Evolutionary conservation across 331 rosid species (phyloP).

Genomic region (Acacia pycnantha): DNA sequence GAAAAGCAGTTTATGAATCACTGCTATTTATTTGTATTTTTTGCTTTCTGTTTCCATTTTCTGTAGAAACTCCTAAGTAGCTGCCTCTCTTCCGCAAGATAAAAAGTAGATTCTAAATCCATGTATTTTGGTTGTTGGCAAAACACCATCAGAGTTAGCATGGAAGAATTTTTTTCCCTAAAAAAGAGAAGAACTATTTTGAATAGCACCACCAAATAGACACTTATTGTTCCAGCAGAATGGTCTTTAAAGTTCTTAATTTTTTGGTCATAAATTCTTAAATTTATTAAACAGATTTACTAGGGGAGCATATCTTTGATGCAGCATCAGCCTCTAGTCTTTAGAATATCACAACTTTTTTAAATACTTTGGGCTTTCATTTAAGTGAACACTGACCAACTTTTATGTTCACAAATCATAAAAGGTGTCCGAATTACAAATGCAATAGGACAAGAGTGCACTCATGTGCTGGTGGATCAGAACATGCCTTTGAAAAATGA

Average conservation of each 20-base stretch:
- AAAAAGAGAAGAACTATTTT: neutral
- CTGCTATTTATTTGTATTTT: neutral
- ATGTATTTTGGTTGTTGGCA: neutral
- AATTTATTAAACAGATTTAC: neutral
- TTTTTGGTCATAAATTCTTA: neutral
- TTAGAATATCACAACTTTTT: neutral
- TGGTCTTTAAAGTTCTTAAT: neutral
- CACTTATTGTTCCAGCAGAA: neutral
- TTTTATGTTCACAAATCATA: constrained; percentile 32
- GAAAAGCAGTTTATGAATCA: neutral
- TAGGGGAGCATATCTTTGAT: neutral
- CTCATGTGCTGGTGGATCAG: constrained; percentile 84
- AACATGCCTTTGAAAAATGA: constrained; percentile 58
- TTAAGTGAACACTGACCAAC: constrained; percentile 18
- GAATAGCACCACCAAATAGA: neutral
- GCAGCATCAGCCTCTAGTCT: constrained; percentile 22
- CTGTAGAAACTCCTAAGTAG: neutral
- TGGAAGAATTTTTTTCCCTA: too few relatives aligned
- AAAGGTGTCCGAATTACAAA: constrained; percentile 62
- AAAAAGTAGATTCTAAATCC: neutral
- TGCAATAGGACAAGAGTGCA: constrained; percentile 63
- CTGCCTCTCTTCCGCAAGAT: neutral
- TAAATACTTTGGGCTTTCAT: neutral
- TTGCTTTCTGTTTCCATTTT: neutral
- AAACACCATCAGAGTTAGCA: neutral